phyloP scores from a whole-genome alignment of 1,139 yeast genomes.

The Candida anutae region DNA sequence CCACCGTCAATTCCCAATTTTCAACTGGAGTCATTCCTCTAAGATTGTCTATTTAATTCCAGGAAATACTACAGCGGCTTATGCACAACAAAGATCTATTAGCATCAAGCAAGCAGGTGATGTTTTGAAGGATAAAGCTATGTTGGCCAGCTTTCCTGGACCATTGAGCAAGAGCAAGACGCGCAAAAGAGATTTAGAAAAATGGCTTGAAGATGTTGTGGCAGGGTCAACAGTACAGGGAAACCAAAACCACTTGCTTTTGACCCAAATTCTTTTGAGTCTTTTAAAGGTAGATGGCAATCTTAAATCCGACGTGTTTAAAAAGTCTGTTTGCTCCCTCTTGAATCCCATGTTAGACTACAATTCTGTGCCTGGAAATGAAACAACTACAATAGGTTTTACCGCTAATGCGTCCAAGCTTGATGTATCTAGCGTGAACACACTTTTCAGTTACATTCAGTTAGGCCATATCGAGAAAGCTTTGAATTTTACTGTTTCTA shows the following conservation, averaged over 20 bases:
- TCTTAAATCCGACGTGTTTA: conserved; percentile 16
- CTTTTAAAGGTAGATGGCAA: conserved; percentile 26
- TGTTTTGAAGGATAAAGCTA: conserved; percentile 13
- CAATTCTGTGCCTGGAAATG: conserved; percentile 3
- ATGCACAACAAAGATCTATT: conserved; percentile 4
- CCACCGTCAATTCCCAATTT: conserved; percentile 69
- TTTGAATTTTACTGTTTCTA: conserved; percentile 49
- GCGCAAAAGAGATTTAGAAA: conserved; percentile 56
- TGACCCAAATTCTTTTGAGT: conserved; percentile 22
- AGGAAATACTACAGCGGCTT: conserved; percentile 6
- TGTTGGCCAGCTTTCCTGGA: conserved; percentile 46
- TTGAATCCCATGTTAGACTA: conserved; percentile 32
- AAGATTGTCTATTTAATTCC: conserved; percentile 26
- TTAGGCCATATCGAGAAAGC: conserved; percentile 66
- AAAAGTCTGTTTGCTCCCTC: conserved; percentile 18
- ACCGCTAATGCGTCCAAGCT: conserved; percentile 24
- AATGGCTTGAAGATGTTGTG: conserved; percentile 40
- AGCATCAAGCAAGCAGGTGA: conserved; percentile 12
- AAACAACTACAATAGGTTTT: conserved; percentile 5
- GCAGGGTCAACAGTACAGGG: not conserved
- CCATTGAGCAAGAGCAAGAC: conserved; percentile 51
- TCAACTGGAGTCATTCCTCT: conserved; percentile 54
- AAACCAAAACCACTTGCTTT: conserved; percentile 18
- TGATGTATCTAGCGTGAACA: conserved; percentile 28
- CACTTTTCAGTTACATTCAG: conserved; percentile 37